These are phyloP conservation scores for Fusarium equiseti DNA, from an alignment of 2,329 filamentous ascomycete genomes.

Conservation along the genomic window DNA sequence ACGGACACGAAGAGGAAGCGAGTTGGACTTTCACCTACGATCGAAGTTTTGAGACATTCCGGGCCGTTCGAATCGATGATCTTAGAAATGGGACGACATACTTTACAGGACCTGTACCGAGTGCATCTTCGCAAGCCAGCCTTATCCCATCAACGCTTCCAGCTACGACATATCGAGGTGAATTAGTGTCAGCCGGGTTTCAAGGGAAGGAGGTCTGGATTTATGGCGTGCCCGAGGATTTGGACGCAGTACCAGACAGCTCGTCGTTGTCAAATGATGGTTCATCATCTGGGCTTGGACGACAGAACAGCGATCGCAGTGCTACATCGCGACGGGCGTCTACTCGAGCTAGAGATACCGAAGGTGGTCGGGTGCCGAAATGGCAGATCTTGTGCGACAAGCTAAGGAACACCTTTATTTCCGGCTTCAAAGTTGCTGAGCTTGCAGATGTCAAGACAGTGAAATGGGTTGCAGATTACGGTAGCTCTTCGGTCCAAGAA, in stretches of 20 bases:
- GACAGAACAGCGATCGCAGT: constrained; percentile 50
- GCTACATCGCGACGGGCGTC: constrained; percentile 51
- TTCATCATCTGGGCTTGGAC: constrained; percentile 45
- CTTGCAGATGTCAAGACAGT: constrained; percentile 75
- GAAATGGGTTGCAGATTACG: constrained; percentile 75
- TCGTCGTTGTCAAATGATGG: constrained; percentile 38
- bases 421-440: constrained; percentile 73
- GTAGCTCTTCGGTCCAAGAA: constrained; percentile 62
- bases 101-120: constrained; percentile 77
- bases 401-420: constrained; percentile 76
- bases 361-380: constrained; percentile 65
- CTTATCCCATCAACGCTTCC: constrained; percentile 77
- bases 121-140: constrained; percentile 64
- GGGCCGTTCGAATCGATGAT: constrained; percentile 80
- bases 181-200: constrained; percentile 80
- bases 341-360: constrained; percentile 46
- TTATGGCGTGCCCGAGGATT: constrained; percentile 80
- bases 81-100: constrained; percentile 81
- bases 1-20: constrained; percentile 72
- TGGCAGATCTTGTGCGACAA: constrained; percentile 78
- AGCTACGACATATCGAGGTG: constrained; percentile 75
- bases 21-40: constrained; percentile 85
- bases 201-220: constrained; percentile 80
- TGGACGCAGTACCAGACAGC: constrained; percentile 70
- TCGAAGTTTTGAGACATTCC: constrained; percentile 80